Evolutionary conservation across 2,329 filamentous ascomycete species (phyloP), one percentile per base, ranked within the genome.

Genomic region (Talaromyces albobiverticillius): DNA sequence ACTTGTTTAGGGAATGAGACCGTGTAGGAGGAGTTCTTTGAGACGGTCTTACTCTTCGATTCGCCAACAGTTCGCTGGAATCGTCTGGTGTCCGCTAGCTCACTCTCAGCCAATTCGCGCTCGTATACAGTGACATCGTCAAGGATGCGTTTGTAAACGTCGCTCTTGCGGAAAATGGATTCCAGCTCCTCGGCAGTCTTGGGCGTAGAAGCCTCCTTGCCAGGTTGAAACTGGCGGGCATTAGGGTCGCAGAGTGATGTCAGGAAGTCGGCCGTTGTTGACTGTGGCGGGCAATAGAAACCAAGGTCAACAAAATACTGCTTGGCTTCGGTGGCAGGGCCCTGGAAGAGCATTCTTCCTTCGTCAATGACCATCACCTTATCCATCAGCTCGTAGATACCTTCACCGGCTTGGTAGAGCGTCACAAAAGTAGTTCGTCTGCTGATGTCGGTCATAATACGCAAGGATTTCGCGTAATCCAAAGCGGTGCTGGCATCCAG

Each of bases 291-390:
- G 56, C 76, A 83, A 46, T 82, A 63, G 66, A 84, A 88, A 9
- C 86, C 86, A 14, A 89, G 75, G 47, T 83, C 76, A 55, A 83
- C 76, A 64, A 90, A 89, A 67, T 88, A 89, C 54, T 81, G 74
- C 53, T 78, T 80, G 3, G 87, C 86, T 42, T 82, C 76, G n/a
- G 74, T 71, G 3, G 80, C 78, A 2, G 80, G 82, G 0, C 86
- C 86, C 64, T 84, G 83, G 71, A 82, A 89, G 51, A 88, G 81
- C 71, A 85, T 83, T 4, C 84, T 82, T 1, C 89, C 89, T 47
- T 82, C 75, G 60, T 92, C 86, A 51, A 93, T 89, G 18, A 92
- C 82, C 48, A 92, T 69, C 2, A 92, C 88, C 70, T 92, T 92
- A 67, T 94, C 89, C 81, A 92, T 89, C 29, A 88, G 75, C 58